phyloP scores from a whole-genome alignment of 2,329 filamentous ascomycete genomes.

The Pezicula radicicola region DNA sequence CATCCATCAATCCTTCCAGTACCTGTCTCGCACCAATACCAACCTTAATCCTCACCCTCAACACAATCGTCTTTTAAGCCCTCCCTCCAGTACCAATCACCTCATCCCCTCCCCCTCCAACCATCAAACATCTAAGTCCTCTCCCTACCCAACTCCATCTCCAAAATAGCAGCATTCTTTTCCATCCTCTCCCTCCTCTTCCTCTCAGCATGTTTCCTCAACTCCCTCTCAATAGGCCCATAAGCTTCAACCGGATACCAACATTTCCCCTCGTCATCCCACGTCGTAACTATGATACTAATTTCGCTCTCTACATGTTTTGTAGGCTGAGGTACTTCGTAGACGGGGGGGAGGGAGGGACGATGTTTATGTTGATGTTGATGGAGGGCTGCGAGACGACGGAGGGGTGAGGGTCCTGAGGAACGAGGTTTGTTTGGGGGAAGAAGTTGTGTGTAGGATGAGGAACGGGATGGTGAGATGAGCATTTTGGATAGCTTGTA shows the following conservation, averaged over 20 bases:
- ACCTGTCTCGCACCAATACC: too few species aligned
- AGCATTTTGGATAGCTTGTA: too few species aligned
- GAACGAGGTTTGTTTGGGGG: too few species aligned
- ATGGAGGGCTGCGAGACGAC: background rate
- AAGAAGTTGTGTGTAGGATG: too few species aligned
- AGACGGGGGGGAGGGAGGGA: background rate
- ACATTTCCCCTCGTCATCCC: background rate
- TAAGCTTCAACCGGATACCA: background rate
- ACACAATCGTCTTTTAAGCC: too few species aligned
- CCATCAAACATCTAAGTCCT: background rate
- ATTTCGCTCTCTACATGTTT: background rate
- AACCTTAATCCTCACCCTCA: too few species aligned
- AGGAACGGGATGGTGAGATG: too few species aligned
- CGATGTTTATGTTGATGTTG: background rate
- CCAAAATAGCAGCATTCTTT: background rate
- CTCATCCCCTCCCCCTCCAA: too few species aligned
- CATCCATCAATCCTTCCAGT: too few species aligned
- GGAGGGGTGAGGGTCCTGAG: too few species aligned
- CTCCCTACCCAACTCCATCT: background rate
- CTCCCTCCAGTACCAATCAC: too few species aligned
- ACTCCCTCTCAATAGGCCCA: background rate
- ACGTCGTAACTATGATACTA: conserved; percentile 1
- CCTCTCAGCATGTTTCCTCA: background rate
- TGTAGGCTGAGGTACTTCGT: background rate
- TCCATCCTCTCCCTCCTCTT: background rate